Evolutionary conservation across 2,329 filamentous ascomycete genomes (phyloP).

Genomic region (Monascus ruber): DNA sequence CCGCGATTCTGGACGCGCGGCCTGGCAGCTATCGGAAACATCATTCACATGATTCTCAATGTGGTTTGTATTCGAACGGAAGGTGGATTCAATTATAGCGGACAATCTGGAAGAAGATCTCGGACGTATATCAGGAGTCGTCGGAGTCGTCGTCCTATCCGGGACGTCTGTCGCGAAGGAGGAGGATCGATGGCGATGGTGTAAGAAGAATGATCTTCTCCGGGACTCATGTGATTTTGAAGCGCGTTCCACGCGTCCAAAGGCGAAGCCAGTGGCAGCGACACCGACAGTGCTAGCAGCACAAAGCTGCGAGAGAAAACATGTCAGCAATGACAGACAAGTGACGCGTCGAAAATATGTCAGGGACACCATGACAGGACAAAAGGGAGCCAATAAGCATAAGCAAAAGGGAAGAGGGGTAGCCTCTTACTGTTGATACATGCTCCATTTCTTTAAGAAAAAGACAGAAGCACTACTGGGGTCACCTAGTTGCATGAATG

Average conservation of each 20-base stretch:
- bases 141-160: too few species aligned
- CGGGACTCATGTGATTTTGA: conserved; percentile 18
- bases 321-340: conserved; percentile 4
- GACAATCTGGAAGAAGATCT: conserved; percentile 10
- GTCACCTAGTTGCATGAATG: conserved; percentile 21
- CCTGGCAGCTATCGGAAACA: conserved; percentile 2
- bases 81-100: conserved; percentile 3
- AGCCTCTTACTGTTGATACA: conserved; percentile 27
- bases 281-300: conserved; percentile 52
- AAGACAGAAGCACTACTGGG: conserved; percentile 20
- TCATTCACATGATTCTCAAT: neutral
- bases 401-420: conserved; percentile 1
- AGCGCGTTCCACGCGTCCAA: conserved; percentile 40
- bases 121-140: conserved; percentile 7
- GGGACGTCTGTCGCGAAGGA: conserved; percentile 3
- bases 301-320: conserved; percentile 40
- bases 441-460: conserved; percentile 23
- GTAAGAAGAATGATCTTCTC: conserved; percentile 14
- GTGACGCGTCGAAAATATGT: neutral
- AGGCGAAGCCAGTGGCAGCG: conserved; percentile 47
- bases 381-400: neutral
- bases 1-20: conserved; percentile 9
- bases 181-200: conserved; percentile 9
- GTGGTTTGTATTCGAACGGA: neutral
- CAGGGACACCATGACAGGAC: neutral